phyloP scores from a whole-genome alignment of 2,329 filamentous ascomycete genomes.

The Elsinoe ampelina region DNA sequence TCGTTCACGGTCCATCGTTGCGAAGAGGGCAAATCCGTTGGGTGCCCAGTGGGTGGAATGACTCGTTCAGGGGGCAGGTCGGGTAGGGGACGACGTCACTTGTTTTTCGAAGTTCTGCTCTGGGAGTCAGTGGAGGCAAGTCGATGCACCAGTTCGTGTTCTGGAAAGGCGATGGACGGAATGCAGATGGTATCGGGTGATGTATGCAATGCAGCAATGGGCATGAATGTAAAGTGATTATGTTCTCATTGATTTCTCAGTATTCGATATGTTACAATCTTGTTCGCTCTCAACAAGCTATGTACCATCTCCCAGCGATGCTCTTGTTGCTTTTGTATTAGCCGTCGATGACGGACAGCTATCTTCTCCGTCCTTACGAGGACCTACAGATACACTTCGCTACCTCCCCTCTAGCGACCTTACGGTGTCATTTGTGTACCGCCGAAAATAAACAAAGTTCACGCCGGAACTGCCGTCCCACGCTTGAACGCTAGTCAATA shows the following conservation, averaged over 20 bases:
- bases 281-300: not conserved
- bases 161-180: no score
- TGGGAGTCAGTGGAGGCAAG: no score
- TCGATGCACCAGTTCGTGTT: no score
- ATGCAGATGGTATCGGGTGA: not conserved
- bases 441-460: not conserved
- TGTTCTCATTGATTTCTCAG: slow-evolving; percentile 3
- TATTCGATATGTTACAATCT: not conserved
- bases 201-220: not conserved
- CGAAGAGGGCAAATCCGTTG: no score
- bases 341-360: not conserved
- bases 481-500: slow-evolving; percentile 7
- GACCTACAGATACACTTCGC: not conserved
- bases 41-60: no score
- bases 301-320: not conserved
- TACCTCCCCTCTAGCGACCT: not conserved
- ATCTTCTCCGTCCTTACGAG: not conserved
- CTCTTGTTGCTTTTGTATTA: not conserved
- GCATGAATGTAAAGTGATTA: not conserved
- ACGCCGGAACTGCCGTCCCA: slow-evolving; percentile 6
- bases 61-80: no score
- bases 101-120: no score
- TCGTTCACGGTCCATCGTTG: no score
- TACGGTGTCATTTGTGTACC: not conserved
- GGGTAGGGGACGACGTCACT: no score